Percentiles rank a stretch among this genome's conserved stretches.
Evolutionary conservation across 2,329 filamentous ascomycete species (phyloP).

Genomic region (Alternaria sp.): DNA sequence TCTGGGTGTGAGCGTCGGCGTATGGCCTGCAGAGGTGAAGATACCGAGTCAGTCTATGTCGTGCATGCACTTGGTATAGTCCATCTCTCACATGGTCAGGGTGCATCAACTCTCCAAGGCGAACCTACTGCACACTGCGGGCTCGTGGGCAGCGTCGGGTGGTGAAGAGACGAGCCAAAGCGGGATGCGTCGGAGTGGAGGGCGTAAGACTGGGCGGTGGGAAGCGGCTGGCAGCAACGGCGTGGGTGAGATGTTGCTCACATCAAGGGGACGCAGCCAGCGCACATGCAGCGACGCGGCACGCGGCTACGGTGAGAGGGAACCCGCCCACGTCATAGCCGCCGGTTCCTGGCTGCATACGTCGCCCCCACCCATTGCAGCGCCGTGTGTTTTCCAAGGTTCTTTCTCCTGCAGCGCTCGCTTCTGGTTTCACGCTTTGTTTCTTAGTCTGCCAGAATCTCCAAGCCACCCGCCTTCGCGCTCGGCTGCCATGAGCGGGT

Average conservation of each 20-base stretch:
- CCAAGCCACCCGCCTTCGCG: conserved; percentile 2
- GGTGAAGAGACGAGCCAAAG: not conserved
- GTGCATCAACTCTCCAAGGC: conserved; percentile 26
- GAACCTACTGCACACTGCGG: conserved; percentile 9
- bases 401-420: not conserved
- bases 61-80: not conserved
- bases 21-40: conserved; percentile 19
- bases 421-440: not conserved
- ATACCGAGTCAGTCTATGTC: not conserved
- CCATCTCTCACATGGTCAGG: conserved; percentile 5
- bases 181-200: not conserved
- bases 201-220: not conserved
- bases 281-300: conserved; percentile 1
- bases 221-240: not conserved
- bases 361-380: not conserved
- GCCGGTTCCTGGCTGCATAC: conserved; percentile 4
- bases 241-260: not conserved
- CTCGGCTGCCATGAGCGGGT: not conserved
- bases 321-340: conserved; percentile 18
- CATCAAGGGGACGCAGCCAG: conserved; percentile 5
- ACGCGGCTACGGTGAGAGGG: conserved; percentile 5
- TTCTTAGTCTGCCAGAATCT: not conserved
- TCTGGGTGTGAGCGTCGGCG: conserved; percentile 40
- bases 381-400: not conserved
- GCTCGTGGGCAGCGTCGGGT: not conserved